Base-by-base conservation (phyloP, 2,329 filamentous ascomycete species). In the Penicillium italicum region DNA sequence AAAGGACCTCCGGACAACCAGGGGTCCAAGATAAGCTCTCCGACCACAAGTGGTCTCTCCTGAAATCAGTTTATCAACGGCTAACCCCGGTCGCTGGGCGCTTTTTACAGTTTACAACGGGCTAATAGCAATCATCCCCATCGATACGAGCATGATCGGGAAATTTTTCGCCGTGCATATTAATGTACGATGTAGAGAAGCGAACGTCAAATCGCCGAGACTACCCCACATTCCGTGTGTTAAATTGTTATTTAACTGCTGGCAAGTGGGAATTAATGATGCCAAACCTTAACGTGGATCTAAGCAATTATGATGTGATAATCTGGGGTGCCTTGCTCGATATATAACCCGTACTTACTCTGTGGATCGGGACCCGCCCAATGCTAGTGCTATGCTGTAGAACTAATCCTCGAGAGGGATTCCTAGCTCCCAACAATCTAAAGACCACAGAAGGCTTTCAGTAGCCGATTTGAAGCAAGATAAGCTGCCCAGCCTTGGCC, bases 31-130 rank as follows among this genome's bases (percentile, higher is more conserved):
- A 50, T 49, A 55, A 44, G 38, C 31, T 18, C 30, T 26, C 37
- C 20, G 43, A 43, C 45, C 38, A 42, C 30, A 45, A 30, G 38
- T 24, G n/a, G 12, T 22, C 18, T 56, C 53, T 30, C 5, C 22
- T 41, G 34, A 33, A n/a, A 34, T 18, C 49, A 55, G 60, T 50
- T 31, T 61, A 62, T 22, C 28, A 22, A 45, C 60, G 61, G 59
- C 26, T 58, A 59, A 16, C 5, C 14, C 37, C 59, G 58, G 60
- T 16, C 12, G 6, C 9, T 5, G 14, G 10, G 10, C 28, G 53
- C 50, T 30, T 49, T 42, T 34, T n/a, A 20, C 38, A 51, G 36
- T 59, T 24, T 47, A 51, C 4, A 37, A 6, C 49, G 57, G 57
- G 59, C 14, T 60, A 54, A 58, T 58, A 14, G 8, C n/a, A 38